Evolutionary conservation across 1,284 basidiomycete species (phyloP).

Genomic region (Sporisorium reilianum): DNA sequence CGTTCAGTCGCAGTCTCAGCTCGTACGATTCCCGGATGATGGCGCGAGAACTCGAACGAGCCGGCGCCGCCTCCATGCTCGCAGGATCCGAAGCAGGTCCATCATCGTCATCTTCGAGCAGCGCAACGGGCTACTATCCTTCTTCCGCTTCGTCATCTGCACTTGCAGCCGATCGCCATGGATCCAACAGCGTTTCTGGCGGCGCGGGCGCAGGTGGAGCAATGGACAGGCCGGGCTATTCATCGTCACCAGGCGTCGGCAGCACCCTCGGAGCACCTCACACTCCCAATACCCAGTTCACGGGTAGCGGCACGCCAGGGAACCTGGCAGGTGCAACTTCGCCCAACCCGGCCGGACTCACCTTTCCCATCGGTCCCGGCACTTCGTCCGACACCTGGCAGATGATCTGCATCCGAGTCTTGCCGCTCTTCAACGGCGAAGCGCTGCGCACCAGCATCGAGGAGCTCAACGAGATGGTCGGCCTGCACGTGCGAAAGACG

Average conservation of each 20-base stretch:
- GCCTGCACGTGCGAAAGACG: constrained; percentile 76
- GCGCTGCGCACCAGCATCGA: constrained; percentile 89
- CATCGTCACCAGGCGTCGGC: constrained; percentile 27
- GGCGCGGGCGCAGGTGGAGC: background rate
- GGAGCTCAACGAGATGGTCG: constrained; percentile 82
- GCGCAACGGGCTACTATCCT: constrained; percentile 9
- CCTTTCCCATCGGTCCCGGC: constrained; percentile 28
- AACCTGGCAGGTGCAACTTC: constrained; percentile 16
- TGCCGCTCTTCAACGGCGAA: constrained; percentile 92
- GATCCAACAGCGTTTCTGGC: constrained; percentile 5
- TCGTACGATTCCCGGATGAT: constrained; percentile 49
- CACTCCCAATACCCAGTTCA: constrained; percentile 14
- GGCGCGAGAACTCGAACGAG: constrained; percentile 52
- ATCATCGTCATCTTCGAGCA: background rate
- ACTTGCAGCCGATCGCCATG: constrained; percentile 25
- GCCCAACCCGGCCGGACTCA: constrained; percentile 27
- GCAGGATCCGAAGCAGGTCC: constrained; percentile 34
- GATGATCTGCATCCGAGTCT: constrained; percentile 82
- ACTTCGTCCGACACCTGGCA: constrained; percentile 74
- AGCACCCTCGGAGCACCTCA: constrained; percentile 9
- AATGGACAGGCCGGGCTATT: constrained; percentile 9
- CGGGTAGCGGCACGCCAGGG: constrained; percentile 1
- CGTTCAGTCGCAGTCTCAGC: constrained; percentile 39
- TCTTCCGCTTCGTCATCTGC: constrained; percentile 20
- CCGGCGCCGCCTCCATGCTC: constrained; percentile 42